Percentiles rank a stretch among this genome's conserved stretches.
Conservation (phyloP, 2,329 filamentous ascomycete genomes). For the Xylariales sp. region DNA sequence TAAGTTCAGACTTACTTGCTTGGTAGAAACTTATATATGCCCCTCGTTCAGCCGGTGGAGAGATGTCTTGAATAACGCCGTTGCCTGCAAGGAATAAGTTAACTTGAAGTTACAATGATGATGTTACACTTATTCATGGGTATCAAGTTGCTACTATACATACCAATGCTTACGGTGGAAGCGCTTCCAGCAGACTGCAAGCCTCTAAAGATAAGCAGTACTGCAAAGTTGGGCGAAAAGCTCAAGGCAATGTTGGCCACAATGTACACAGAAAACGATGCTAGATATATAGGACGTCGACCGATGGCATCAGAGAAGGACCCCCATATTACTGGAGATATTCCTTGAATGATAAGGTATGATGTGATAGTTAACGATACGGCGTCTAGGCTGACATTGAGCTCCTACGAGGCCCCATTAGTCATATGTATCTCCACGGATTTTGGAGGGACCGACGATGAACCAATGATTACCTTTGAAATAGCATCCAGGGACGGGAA, state of each 20-base stretch:
- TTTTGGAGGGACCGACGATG: too few species aligned
- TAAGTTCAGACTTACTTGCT: slow-evolving; percentile 18
- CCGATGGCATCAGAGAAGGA: slow-evolving; percentile 42
- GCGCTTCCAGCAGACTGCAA: slow-evolving; percentile 44
- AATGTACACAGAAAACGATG: slow-evolving; percentile 42
- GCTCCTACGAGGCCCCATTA: slow-evolving; percentile 21
- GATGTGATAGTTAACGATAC: slow-evolving; percentile 37
- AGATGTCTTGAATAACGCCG: slow-evolving; percentile 27
- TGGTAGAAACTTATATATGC: slow-evolving; percentile 26
- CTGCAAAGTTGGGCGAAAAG: slow-evolving; percentile 34
- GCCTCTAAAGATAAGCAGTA: slow-evolving; percentile 39
- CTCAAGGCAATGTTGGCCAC: slow-evolving; percentile 40
- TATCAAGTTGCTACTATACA: too few species aligned
- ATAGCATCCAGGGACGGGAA: slow-evolving; percentile 38
- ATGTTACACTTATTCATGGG: too few species aligned
- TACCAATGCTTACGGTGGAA: slow-evolving; percentile 42
- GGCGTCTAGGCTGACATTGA: slow-evolving; percentile 21
- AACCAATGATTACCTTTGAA: slow-evolving; percentile 26
- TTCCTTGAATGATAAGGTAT: slow-evolving; percentile 47
- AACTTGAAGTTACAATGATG: too few species aligned
- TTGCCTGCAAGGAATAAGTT: slow-evolving; percentile 14
- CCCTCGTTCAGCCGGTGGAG: slow-evolving; percentile 21
- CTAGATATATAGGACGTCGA: slow-evolving; percentile 38
- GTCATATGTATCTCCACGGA: too few species aligned
- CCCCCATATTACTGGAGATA: slow-evolving; percentile 44